Percentiles rank a stretch among this genome's conserved stretches.
phyloP scores from a whole-genome alignment of 257 asterid genomes.

The Solanum ossicruentum region DNA sequence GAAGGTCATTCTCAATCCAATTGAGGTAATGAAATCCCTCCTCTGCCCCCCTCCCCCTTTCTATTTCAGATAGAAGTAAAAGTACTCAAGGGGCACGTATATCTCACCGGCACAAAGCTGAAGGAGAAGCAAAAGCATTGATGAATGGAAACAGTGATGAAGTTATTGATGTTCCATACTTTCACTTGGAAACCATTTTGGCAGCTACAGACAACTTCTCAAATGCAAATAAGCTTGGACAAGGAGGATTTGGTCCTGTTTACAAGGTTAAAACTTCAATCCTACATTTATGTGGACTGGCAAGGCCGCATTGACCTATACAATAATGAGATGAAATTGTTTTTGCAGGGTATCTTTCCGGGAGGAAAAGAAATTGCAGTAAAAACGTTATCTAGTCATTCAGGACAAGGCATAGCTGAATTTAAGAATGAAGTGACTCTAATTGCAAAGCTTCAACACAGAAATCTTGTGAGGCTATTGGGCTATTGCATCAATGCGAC shows the following conservation, averaged over 20 bases:
- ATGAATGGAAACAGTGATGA: neutral
- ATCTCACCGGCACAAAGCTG: neutral
- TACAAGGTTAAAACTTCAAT: neutral
- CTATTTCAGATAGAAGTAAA: neutral
- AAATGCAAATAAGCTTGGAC: neutral
- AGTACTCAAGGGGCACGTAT: neutral
- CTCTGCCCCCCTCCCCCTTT: neutral
- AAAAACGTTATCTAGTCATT: constrained; percentile 11
- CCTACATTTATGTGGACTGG: no score
- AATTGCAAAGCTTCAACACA: neutral
- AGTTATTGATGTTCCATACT: neutral
- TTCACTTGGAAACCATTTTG: neutral
- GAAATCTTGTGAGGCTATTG: no score
- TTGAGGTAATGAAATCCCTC: neutral
- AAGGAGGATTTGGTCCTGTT: constrained; percentile 3
- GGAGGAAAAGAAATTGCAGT: constrained; percentile 13
- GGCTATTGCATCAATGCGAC: no score
- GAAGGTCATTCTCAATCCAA: neutral
- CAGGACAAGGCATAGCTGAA: constrained; percentile 18
- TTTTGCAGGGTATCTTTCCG: constrained; percentile 8
- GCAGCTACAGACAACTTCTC: neutral
- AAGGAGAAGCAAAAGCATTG: neutral
- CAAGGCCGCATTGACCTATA: neutral
- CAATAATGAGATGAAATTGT: neutral
- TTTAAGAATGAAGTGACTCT: constrained; percentile 7